A percentile compares a stretch with the other conserved stretches of the same genome.
phyloP scores from a whole-genome alignment of 2,329 filamentous ascomycete genomes.

The Rosellinia necatrix region DNA sequence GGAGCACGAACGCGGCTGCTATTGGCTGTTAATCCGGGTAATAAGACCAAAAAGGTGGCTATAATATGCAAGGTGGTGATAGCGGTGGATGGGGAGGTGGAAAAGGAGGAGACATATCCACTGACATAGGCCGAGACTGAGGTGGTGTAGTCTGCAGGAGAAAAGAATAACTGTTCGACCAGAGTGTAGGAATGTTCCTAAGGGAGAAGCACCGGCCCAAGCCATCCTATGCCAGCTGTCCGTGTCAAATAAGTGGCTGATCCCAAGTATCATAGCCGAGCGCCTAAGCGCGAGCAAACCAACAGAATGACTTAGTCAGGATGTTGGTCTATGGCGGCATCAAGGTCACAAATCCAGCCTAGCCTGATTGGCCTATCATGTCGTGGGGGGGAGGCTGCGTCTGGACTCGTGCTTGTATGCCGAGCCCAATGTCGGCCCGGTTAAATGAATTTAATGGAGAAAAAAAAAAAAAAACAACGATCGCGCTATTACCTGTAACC shows the following conservation, averaged over 20 bases:
- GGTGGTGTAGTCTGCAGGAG: conserved; percentile 7
- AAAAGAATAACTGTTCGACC: conserved; percentile 28
- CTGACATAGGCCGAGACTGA: conserved; percentile 2
- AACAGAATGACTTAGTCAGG: conserved; percentile 1
- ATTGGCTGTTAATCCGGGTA: conserved; percentile 21
- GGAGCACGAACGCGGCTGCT: conserved; percentile 29
- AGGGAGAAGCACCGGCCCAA: conserved; percentile 12
- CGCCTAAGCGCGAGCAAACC: conserved; percentile 21
- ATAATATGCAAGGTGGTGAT: conserved; percentile 32
- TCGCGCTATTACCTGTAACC: neutral
- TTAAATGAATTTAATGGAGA: neutral
- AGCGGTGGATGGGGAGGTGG: conserved; percentile 17
- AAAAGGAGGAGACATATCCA: conserved; percentile 12
- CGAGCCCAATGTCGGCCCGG: conserved; percentile 12
- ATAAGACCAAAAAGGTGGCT: conserved; percentile 29
- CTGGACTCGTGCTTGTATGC: no score
- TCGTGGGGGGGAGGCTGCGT: conserved; percentile 13
- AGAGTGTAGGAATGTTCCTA: conserved; percentile 12
- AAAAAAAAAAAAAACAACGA: conserved; percentile 3
- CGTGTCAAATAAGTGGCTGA: conserved; percentile 19
- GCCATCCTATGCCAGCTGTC: conserved; percentile 25
- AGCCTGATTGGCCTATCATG: conserved; percentile 11
- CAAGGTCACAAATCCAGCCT: neutral
- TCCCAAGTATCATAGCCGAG: conserved; percentile 18
- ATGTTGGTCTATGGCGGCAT: neutral